Base-by-base conservation (phyloP, 2,329 filamentous ascomycete genomes). In the Ascochyta fabae region DNA sequence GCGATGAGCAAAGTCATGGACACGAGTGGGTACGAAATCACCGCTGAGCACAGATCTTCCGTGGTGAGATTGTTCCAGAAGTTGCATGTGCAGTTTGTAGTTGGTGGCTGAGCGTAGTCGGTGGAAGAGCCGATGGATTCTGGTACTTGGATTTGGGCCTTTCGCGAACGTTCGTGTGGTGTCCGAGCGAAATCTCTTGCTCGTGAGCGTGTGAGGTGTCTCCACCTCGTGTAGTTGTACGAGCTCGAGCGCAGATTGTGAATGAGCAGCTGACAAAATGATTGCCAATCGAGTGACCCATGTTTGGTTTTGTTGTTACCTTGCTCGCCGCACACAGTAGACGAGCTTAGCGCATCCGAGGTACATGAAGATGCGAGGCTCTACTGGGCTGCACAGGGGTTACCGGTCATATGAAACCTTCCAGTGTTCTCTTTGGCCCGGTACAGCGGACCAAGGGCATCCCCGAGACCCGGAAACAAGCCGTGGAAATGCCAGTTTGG, bases 21-120 rank as follows among this genome's bases (percentile, higher is more conserved):
- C 27, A 10, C 4, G 16, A n/a, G 43, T 42, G 29, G 43, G 24
- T 26, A 38, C 16, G 9, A 44, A 44, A 51, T 51, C 48, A 44
- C 48, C 31, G 33, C 23, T 38, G 24, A 22, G 50, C 50, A 53
- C 50, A 53, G 50, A 53, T 42, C 36, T 53, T 53, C 39, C 38
- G 43, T 53, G 36, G 50, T 10, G 9, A 42, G 43, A 35, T 12
- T 13, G 29, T 41, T 36, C 36, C 24, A 13, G 43, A 42, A 27
- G 19, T 22, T 24, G 3, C 13, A 5, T 22, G 38, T 26, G 27
- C 22, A 27, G 23, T 3, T 10, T 3, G 27, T 29, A 7, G 26
- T 27, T 9, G 36, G 19, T 33, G 26, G 31, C 8, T 23, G 16
- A 19, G 29, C 4, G 36, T 4, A 16, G 6, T 29, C 9, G 22